These are phyloP conservation scores for Venturia pyrina DNA, from an alignment of 2,329 filamentous ascomycete species.

Conservation along the genomic window DNA sequence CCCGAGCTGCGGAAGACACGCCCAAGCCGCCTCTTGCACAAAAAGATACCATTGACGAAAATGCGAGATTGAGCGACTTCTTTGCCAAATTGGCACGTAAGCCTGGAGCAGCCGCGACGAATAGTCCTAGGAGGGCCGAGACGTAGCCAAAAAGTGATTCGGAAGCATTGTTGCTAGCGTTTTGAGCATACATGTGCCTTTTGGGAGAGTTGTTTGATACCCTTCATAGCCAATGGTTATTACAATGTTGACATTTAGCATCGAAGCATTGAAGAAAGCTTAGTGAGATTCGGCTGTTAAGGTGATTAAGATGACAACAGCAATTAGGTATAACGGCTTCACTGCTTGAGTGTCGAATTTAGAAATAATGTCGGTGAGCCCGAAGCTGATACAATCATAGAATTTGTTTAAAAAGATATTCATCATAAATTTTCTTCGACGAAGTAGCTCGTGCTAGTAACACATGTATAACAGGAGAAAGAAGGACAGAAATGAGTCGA, in stretches of 20 bases:
- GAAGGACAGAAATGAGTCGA: too few relatives aligned
- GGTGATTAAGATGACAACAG: not conserved
- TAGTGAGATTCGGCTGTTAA: too few relatives aligned
- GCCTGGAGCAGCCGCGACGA: slow-evolving; percentile 1
- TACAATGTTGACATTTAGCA: too few relatives aligned
- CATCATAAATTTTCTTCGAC: too few relatives aligned
- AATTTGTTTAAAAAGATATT: too few relatives aligned
- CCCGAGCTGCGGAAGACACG: slow-evolving; percentile 24
- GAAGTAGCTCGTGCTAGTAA: too few relatives aligned
- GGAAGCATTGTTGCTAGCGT: not conserved
- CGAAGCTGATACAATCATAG: too few relatives aligned
- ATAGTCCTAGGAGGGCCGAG: slow-evolving; percentile 7
- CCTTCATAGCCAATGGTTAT: not conserved
- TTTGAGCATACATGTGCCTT: not conserved
- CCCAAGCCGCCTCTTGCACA: slow-evolving; percentile 17
- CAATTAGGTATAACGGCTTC: not conserved
- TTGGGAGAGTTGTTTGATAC: not conserved
- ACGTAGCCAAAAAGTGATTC: not conserved
- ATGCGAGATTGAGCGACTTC: slow-evolving; percentile 50
- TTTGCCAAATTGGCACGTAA: slow-evolving; percentile 47
- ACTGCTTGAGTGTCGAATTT: not conserved
- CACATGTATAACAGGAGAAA: too few relatives aligned
- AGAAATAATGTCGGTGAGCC: too few relatives aligned
- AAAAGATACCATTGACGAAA: slow-evolving; percentile 40
- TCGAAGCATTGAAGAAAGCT: too few relatives aligned